Evolutionary conservation across 1,284 basidiomycete genomes (phyloP).

Genomic region (Taiwanofungus camphoratus): DNA sequence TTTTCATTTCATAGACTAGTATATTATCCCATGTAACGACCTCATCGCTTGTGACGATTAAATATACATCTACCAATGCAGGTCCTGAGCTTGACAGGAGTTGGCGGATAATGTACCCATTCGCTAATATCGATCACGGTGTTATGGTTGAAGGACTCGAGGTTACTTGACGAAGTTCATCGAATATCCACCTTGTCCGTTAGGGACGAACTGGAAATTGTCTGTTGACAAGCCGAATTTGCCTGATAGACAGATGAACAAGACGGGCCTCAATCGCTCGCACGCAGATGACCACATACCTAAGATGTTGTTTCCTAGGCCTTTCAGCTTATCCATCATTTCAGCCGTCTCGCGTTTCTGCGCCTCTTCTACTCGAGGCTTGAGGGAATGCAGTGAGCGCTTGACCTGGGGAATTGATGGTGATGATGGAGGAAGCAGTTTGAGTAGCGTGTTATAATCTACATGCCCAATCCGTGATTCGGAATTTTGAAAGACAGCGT

Average conservation of each 20-base stretch:
- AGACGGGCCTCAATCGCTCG: no score
- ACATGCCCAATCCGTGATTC: conserved; percentile 5
- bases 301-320: conserved; percentile 86
- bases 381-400: conserved; percentile 47
- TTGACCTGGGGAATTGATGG: conserved; percentile 45
- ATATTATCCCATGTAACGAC: no score
- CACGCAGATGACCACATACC: conserved; percentile 60
- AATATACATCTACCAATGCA: no score
- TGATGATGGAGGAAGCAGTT: conserved; percentile 54
- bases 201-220: conserved; percentile 93
- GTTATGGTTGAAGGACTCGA: neutral
- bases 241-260: conserved; percentile 36
- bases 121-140: no score
- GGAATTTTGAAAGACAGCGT: neutral
- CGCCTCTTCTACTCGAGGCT: conserved; percentile 64
- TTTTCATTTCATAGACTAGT: conserved; percentile 22
- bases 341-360: conserved; percentile 89
- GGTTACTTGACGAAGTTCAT: conserved; percentile 70
- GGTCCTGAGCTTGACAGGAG: no score
- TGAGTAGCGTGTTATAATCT: conserved; percentile 77
- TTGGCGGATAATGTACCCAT: no score
- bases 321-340: conserved; percentile 91
- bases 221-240: conserved; percentile 86
- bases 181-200: conserved; percentile 90
- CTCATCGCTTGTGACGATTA: no score